Evolutionary conservation across 345 rosid species (phyloP).

Genomic region (Ceriops zippeliana): DNA sequence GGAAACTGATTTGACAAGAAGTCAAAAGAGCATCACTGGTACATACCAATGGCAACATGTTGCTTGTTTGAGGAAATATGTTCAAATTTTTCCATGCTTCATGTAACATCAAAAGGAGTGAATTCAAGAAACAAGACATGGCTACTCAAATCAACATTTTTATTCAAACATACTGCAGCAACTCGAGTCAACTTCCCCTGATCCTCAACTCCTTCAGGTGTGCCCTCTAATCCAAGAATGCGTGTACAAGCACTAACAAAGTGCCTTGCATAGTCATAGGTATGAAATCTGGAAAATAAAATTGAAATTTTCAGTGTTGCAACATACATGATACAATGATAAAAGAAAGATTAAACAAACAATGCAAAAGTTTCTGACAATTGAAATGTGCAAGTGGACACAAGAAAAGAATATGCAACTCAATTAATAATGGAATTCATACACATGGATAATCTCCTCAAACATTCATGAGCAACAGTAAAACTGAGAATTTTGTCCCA

Average conservation of each 20-base stretch:
- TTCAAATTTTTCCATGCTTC: constrained; percentile 5
- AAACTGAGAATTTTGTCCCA: too few species aligned
- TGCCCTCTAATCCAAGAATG: constrained; percentile 97
- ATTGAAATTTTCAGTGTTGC: not conserved
- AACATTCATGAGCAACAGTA: too few species aligned
- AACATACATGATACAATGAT: too few species aligned
- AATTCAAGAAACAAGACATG: constrained; percentile 15
- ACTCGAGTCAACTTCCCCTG: constrained; percentile 96
- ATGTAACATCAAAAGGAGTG: constrained; percentile 10
- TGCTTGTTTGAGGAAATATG: constrained; percentile 1
- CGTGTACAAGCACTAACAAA: constrained; percentile 99
- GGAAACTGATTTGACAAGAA: constrained; percentile 66
- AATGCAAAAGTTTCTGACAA: too few species aligned
- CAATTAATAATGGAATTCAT: too few species aligned
- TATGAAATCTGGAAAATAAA: constrained; percentile 60
- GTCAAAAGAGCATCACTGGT: constrained; percentile 11
- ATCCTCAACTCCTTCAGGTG: constrained; percentile 99
- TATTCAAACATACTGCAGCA: constrained; percentile 70
- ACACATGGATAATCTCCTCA: too few species aligned
- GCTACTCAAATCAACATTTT: constrained; percentile 17
- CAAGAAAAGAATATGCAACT: too few species aligned
- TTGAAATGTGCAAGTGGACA: too few species aligned
- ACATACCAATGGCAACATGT: constrained; percentile 6
- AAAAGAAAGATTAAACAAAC: too few species aligned
- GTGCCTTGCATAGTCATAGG: constrained; percentile 97